Evolutionary conservation across 306 rosid species (phyloP).

Genomic region (Inga leiocalycina): DNA sequence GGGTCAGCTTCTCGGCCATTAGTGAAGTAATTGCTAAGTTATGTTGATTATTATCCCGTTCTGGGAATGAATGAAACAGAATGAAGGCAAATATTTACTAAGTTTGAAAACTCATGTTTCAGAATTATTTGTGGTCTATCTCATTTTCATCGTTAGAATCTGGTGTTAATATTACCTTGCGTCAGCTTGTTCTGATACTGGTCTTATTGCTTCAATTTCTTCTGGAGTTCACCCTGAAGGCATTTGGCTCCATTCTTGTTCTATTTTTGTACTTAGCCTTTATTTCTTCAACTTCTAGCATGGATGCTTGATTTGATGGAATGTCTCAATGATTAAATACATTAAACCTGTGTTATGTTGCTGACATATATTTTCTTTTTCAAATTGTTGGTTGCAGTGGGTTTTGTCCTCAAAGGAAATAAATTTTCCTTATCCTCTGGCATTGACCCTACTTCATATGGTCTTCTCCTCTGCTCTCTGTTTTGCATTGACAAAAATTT

Average conservation of each 20-base stretch:
- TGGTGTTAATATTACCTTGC: conserved; percentile 19
- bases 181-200: conserved; percentile 22
- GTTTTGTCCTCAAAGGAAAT: conserved; percentile 96
- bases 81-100: background rate
- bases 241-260: conserved; percentile 3
- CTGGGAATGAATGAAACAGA: conserved; percentile 16
- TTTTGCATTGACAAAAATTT: conserved; percentile 77
- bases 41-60: conserved; percentile 23
- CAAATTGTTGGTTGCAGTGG: conserved; percentile 70
- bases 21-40: conserved; percentile 1
- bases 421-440: conserved; percentile 97
- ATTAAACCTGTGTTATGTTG: conserved; percentile 11
- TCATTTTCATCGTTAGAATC: conserved; percentile 1
- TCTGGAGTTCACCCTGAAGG: conserved; percentile 30
- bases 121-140: background rate
- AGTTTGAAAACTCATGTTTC: background rate
- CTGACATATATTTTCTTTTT: conserved; percentile 35
- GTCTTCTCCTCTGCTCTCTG: conserved; percentile 93
- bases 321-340: conserved; percentile 10
- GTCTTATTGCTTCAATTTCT: conserved; percentile 13
- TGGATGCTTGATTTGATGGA: conserved; percentile 21
- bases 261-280: conserved; percentile 3
- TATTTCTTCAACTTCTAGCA: background rate
- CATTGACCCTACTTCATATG: conserved; percentile 97
- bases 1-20: background rate